A percentile compares a stretch with the other conserved stretches of the same genome.
phyloP scores from a whole-genome alignment of 805 yeast genomes.

The Debaryomyces tyrocola region DNA sequence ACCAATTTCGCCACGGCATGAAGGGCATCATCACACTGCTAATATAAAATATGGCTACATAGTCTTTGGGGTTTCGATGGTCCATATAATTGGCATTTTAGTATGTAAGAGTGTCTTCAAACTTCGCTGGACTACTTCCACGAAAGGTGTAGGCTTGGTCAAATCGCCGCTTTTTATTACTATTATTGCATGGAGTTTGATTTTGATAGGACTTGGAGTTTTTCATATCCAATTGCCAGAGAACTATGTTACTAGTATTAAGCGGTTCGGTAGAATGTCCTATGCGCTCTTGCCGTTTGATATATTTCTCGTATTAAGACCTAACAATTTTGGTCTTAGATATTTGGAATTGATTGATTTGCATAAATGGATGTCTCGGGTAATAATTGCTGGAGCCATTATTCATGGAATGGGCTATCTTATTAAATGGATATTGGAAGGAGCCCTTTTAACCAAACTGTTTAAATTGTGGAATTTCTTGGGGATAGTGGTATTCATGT shows the following conservation, averaged over 20 bases:
- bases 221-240: conserved; percentile 32
- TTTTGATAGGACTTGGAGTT: conserved; percentile 29
- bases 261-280: conserved; percentile 62
- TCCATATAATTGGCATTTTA: conserved; percentile 40
- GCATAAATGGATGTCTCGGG: conserved; percentile 73
- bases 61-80: conserved; percentile 41
- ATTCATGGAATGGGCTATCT: conserved; percentile 57
- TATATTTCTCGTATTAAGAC: conserved; percentile 55
- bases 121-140: not conserved
- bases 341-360: conserved; percentile 56
- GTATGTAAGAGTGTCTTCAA: conserved; percentile 12
- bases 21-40: conserved; percentile 47
- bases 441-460: conserved; percentile 29
- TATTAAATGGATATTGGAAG: conserved; percentile 46
- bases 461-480: conserved; percentile 44
- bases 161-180: conserved; percentile 10
- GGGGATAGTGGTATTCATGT: conserved; percentile 48
- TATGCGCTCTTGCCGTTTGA: conserved; percentile 60
- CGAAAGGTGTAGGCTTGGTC: not conserved
- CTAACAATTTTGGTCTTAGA: conserved; percentile 35
- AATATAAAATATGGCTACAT: conserved; percentile 64
- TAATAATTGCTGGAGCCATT: conserved; percentile 45
- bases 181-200: conserved; percentile 32
- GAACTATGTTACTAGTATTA: conserved; percentile 37
- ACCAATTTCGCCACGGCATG: conserved; percentile 40